Percentiles rank a stretch among this genome's conserved stretches.
Evolutionary conservation across 257 asterid species (phyloP).

Genomic region (Dorcoceras hygrometricum): DNA sequence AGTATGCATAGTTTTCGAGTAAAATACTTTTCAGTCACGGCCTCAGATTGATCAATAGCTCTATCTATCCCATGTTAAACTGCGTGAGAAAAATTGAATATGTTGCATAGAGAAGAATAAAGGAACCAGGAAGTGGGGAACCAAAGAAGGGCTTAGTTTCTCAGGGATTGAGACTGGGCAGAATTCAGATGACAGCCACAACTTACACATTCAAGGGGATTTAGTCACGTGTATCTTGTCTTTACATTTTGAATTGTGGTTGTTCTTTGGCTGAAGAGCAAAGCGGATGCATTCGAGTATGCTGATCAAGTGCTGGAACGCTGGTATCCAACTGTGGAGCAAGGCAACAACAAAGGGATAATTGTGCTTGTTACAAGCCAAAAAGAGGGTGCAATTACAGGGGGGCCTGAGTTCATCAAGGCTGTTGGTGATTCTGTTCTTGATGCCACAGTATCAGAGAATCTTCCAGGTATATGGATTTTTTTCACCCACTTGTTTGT

Average conservation of each 20-base stretch:
- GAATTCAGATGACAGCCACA: neutral
- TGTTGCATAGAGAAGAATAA: too few species aligned
- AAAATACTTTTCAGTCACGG: neutral
- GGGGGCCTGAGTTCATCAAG: conserved; percentile 86
- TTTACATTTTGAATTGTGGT: neutral
- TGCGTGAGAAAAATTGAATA: neutral
- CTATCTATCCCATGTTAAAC: neutral
- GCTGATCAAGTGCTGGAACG: conserved; percentile 87
- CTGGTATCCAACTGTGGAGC: conserved; percentile 90
- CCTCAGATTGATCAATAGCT: neutral
- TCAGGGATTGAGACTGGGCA: neutral
- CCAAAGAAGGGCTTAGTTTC: neutral
- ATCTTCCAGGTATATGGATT: conserved; percentile 67
- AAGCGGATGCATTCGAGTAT: conserved; percentile 97
- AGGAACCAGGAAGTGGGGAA: too few species aligned
- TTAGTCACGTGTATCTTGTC: neutral
- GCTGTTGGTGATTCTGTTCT: conserved; percentile 93
- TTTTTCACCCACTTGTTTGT: neutral
- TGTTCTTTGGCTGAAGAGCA: conserved; percentile 54
- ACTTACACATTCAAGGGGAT: neutral
- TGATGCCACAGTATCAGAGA: conserved; percentile 90
- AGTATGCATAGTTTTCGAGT: neutral
- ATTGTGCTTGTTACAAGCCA: conserved; percentile 96
- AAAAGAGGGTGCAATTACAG: conserved; percentile 97
- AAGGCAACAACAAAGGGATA: conserved; percentile 83